Percentiles rank a stretch among this genome's conserved stretches.
Evolutionary conservation across 371 early-diverging fungal species (phyloP).

Genomic region (Mortierella sp.): DNA sequence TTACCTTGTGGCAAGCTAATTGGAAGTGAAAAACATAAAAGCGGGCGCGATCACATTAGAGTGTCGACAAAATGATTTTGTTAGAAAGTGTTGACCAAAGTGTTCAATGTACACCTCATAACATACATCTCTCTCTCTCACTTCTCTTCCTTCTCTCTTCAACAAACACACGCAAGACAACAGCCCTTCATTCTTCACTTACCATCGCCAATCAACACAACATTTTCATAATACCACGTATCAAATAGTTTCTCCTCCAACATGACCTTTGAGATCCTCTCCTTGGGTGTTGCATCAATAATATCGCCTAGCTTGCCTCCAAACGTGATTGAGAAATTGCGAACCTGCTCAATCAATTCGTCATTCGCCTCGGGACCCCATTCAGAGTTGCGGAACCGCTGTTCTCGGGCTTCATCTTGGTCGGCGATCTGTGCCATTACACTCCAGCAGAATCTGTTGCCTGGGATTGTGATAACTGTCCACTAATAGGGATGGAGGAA

Average conservation of each 20-base stretch:
- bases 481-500: background rate
- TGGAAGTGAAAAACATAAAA: background rate
- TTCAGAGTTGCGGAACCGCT: conserved; percentile 17
- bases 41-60: background rate
- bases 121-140: background rate
- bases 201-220: conserved; percentile 24
- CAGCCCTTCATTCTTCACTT: background rate
- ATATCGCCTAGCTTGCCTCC: conserved; percentile 25
- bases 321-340: background rate
- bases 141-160: background rate
- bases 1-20: conserved; percentile 3
- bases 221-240: conserved; percentile 12
- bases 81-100: background rate
- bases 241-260: conserved; percentile 30
- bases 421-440: conserved; percentile 8
- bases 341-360: conserved; percentile 11
- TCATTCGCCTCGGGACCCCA: conserved; percentile 23
- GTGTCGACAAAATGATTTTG: background rate
- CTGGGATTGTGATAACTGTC: conserved; percentile 20
- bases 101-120: background rate
- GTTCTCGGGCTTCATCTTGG: background rate
- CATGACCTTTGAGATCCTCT: conserved; percentile 22
- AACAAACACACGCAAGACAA: background rate
- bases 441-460: background rate
- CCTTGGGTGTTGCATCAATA: conserved; percentile 23